Base-by-base conservation (phyloP, 2,329 filamentous ascomycete genomes). In the Pseudocercospora ulei region DNA sequence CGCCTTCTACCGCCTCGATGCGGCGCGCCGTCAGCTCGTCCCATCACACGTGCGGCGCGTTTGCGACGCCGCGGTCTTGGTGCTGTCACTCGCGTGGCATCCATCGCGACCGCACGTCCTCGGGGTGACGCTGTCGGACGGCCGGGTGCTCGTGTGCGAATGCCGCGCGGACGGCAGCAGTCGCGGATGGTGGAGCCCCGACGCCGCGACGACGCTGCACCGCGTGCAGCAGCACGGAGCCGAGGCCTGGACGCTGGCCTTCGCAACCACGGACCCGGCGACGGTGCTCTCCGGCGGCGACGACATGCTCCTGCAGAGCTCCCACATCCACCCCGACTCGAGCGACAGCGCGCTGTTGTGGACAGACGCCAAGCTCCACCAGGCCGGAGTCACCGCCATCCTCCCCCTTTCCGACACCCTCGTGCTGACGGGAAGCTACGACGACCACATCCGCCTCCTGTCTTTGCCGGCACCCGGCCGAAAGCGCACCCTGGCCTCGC, bases 301-400 rank as follows among this genome's bases (percentile, higher is more conserved):
- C 53, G 83, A 90, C 56, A 77, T 75, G 7, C 65, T 81, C 20
- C 64, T 75, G n/a, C 47, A 72, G 64, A 50, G 46, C 33, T 43
- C 44, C 22, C 38, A 35, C 24, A 36, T 38, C 22, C 12, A 41
- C 11, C 41, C 36, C 9, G 12, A 31, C 8, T 29, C 13, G 12
- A 24, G 30, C 22, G 27, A 22, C 6, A 29, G 19, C 13, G 31
- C 29, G 5, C 31, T 22, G 7, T 43, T 47, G 11, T 67, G 65
- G 64, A 62, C 62, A 35, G 72, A 77, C 50, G 63, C 65, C 13
- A 77, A 69, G 44, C 69, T 72, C 9, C 85, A 94, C 54, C 68
- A 69, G n/a, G 85, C 86, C 1, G 88, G 90, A 7, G 82, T 96
- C 1, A 94, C 87, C 0, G 76, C 84, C 1, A 90, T 96, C 38